Evolutionary conservation across 2,329 filamentous ascomycete genomes (phyloP).

Genomic region (Cercospora zeina): DNA sequence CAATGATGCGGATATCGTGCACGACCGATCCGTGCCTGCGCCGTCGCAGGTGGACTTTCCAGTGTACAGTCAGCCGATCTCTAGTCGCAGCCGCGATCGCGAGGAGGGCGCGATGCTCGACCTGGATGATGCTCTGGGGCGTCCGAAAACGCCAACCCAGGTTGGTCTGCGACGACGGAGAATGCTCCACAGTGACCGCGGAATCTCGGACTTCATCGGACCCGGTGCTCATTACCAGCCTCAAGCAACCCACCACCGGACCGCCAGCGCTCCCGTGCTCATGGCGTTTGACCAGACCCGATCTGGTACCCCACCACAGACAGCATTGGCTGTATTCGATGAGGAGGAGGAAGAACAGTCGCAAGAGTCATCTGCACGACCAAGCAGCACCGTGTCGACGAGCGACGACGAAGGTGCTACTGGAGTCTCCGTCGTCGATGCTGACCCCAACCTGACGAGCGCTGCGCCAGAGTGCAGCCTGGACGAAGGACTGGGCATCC

Average conservation of each 20-base stretch:
- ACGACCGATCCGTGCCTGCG: constrained; percentile 7
- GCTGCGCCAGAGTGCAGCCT: constrained; percentile 8
- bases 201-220: constrained; percentile 66
- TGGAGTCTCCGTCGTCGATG: constrained; percentile 38
- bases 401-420: constrained; percentile 30
- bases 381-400: constrained; percentile 21
- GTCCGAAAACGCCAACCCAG: constrained; percentile 76
- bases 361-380: constrained; percentile 10
- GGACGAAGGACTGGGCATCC: constrained; percentile 32
- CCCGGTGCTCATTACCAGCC: constrained; percentile 66
- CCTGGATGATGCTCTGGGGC: constrained; percentile 86
- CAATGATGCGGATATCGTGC: constrained; percentile 18
- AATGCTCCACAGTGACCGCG: constrained; percentile 73
- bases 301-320: constrained; percentile 44
- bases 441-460: constrained; percentile 25
- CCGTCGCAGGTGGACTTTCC: constrained; percentile 17
- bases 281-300: constrained; percentile 64
- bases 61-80: constrained; percentile 19
- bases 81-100: constrained; percentile 18
- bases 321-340: constrained; percentile 82
- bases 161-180: constrained; percentile 68
- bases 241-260: constrained; percentile 59
- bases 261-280: constrained; percentile 78
- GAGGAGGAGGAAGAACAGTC: constrained; percentile 51
- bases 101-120: constrained; percentile 84